These are phyloP conservation scores for Pilatotrama ljubarskyi DNA, from an alignment of 768 basidiomycete genomes.

Conservation along the genomic window DNA sequence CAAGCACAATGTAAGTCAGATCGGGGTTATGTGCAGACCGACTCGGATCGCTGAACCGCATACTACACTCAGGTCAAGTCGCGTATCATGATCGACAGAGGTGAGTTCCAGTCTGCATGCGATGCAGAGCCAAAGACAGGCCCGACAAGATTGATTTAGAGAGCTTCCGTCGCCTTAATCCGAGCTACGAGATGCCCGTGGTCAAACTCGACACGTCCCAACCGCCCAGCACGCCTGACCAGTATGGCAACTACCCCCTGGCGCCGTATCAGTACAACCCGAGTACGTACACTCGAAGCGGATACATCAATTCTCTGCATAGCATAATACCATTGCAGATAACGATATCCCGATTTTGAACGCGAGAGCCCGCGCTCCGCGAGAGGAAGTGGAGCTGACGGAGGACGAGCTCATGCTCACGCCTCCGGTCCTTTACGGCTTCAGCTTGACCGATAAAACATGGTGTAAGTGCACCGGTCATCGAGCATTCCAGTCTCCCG, in stretches of 20 bases:
- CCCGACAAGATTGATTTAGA: constrained; percentile 53
- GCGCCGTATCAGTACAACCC: too few relatives aligned
- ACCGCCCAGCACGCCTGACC: too few relatives aligned
- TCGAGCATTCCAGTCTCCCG: not conserved
- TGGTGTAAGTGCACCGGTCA: constrained; percentile 48
- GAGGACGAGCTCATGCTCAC: constrained; percentile 58
- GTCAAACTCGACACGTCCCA: too few relatives aligned
- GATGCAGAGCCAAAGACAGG: constrained; percentile 32
- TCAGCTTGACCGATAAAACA: constrained; percentile 56
- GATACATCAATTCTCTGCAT: too few relatives aligned
- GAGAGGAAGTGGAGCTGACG: not conserved
- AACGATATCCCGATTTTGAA: not conserved
- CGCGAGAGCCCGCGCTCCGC: constrained; percentile 2
- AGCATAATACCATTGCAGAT: constrained; percentile 41
- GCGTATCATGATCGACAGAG: constrained; percentile 62
- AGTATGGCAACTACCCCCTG: too few relatives aligned
- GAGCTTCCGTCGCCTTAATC: too few relatives aligned
- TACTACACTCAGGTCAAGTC: constrained; percentile 45
- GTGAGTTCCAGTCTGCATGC: constrained; percentile 26
- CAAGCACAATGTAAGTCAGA: constrained; percentile 47
- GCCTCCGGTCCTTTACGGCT: constrained; percentile 57
- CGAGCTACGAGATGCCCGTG: too few relatives aligned
- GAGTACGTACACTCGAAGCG: too few relatives aligned
- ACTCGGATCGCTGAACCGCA: not conserved
- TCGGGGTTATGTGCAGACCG: not conserved